Base-by-base conservation (phyloP, 1,284 basidiomycete genomes). In the Phaffia rhodozyma region DNA sequence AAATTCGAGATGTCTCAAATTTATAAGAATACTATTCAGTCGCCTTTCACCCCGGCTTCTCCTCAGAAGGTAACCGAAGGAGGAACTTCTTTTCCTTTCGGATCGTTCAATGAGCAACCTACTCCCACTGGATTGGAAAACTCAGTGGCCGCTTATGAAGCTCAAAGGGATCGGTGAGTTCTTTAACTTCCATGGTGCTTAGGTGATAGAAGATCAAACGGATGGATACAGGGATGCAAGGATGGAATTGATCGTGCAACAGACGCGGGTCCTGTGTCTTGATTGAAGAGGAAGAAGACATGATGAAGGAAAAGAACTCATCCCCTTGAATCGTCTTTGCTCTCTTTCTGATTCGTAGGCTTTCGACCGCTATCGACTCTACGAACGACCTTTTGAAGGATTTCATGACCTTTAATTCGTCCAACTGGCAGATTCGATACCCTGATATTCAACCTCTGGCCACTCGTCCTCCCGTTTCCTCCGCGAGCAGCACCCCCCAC, bases 341-440 rank as follows among this genome's bases (percentile, higher is more conserved):
- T 29, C 66, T 59, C 23, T n/a, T 34, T 34, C 55, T 29, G 21
- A 51, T 61, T 29, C 51, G 49, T 60, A 93, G 90, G 55, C 79
- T 96, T 61, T 80, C 89, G 32, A 78, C 79, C 53, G 89, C 86
- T 27, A 83, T 94, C 68, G 83, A 87, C 70, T 79, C 82, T 0
- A 85, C 89, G 38, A 82, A 83, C 70, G 73, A 77, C 23, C 81
- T 97, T 56, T 79, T 96, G 49, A 78, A 75, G 61, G 86, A 87
- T 69, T 77, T 97, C 38, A 83, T 84, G 66, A 78, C 81, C 67
- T 94, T 93, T 78, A 96, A 89, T 78, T 86, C 85, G 75, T 81
- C 85, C 56, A 81, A 87, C 68, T 94, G 91, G 88, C 81, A 89
- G 49, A 83, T 96, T 34, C 80, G 89, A 64, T 97, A 97, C 74